Evolutionary conservation across 2,329 filamentous ascomycete genomes (phyloP).

Genomic region (Diplodia seriata): DNA sequence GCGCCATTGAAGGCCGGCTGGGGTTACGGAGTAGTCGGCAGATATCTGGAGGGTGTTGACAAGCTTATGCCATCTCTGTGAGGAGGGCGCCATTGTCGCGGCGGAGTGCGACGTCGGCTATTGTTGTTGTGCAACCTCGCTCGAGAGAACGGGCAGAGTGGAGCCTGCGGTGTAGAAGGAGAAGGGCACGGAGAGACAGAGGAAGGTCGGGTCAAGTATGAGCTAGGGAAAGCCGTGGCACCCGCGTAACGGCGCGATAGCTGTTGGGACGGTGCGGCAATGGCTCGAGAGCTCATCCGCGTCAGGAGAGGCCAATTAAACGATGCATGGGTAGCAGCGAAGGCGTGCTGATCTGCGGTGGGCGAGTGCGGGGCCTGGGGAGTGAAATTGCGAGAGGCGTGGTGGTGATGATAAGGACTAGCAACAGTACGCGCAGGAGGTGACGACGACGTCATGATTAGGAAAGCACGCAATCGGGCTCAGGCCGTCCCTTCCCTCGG

Average conservation of each 20-base stretch:
- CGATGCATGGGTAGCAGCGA: neutral
- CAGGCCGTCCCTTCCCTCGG: neutral
- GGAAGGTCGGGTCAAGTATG: neutral
- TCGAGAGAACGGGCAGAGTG: neutral
- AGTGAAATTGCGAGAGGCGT: constrained; percentile 16
- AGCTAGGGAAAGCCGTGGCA: neutral
- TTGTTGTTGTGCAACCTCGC: neutral
- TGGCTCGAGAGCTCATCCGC: neutral
- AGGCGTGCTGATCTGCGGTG: neutral
- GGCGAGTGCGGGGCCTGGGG: neutral
- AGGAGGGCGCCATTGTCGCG: constrained; percentile 10
- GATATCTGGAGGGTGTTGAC: constrained; percentile 25
- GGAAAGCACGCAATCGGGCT: constrained; percentile 19
- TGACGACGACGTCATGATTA: constrained; percentile 11
- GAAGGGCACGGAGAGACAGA: neutral
- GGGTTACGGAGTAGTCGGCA: constrained; percentile 6
- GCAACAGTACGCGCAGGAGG: neutral
- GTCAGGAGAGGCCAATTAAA: neutral
- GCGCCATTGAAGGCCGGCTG: constrained; percentile 57
- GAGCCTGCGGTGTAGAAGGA: neutral
- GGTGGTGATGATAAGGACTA: neutral
- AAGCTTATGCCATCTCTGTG: constrained; percentile 7
- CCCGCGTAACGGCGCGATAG: no score
- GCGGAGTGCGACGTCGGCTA: neutral
- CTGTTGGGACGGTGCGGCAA: neutral